phyloP scores from a whole-genome alignment of 768 basidiomycete species.

The Suillus sp. region DNA sequence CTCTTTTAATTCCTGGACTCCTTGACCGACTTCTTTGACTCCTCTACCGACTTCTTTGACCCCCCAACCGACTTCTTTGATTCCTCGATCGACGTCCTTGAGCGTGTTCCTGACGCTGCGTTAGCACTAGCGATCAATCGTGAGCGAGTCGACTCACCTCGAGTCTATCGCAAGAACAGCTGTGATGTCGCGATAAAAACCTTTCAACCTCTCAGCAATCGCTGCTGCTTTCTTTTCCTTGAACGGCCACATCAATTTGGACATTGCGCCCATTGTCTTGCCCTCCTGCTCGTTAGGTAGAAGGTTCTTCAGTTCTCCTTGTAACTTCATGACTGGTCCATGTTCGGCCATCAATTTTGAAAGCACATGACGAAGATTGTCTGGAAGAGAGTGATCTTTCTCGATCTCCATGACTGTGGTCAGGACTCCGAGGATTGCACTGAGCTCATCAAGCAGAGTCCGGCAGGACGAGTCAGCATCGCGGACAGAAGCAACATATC shows the following conservation, averaged over 20 bases:
- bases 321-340: background rate
- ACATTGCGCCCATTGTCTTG: background rate
- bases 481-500: conserved; percentile 2
- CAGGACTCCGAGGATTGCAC: background rate
- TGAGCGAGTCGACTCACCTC: background rate
- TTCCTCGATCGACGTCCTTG: background rate
- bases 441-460: background rate
- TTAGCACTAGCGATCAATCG: background rate
- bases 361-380: background rate
- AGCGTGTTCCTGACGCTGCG: background rate
- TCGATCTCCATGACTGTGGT: background rate
- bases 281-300: background rate
- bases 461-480: background rate
- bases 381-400: background rate
- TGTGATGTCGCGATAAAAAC: background rate
- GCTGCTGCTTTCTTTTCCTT: conserved; percentile 2
- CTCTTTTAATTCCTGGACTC: background rate
- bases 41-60: background rate
- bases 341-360: background rate
- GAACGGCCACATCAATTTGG: conserved; percentile 7
- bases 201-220: background rate
- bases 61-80: background rate
- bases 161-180: background rate
- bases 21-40: background rate
- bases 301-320: background rate